A percentile compares a stretch with the other conserved stretches of the same genome.
phyloP scores from a whole-genome alignment of 805 yeast genomes.

The Spathaspora passalidarum region DNA sequence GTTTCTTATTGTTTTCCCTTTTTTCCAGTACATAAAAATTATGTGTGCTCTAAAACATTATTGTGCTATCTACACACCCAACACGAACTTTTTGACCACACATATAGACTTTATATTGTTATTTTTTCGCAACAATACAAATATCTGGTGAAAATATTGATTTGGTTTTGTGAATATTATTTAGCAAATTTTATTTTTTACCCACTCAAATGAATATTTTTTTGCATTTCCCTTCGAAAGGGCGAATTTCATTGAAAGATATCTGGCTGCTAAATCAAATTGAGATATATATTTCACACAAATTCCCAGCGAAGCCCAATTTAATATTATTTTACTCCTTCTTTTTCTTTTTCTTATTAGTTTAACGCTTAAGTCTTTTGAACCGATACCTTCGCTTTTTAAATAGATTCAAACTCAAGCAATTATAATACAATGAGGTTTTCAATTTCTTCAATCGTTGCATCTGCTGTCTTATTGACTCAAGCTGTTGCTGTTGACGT shows the following conservation, averaged over 20 bases:
- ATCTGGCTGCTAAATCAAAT: background rate
- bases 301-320: background rate
- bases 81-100: background rate
- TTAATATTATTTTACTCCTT: background rate
- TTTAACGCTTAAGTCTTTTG: background rate
- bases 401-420: constrained; percentile 1
- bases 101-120: background rate
- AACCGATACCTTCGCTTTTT: constrained; percentile 2
- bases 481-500: constrained; percentile 31
- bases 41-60: no score
- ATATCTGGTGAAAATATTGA: background rate
- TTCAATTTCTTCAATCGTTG: constrained; percentile 5
- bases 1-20: background rate
- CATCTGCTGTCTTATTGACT: constrained; percentile 16
- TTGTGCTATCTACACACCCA: background rate
- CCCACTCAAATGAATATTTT: background rate
- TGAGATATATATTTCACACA: constrained; percentile 1
- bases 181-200: background rate
- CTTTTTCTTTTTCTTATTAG: constrained; percentile 1
- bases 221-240: no score
- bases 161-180: background rate
- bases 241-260: background rate
- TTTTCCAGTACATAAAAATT: background rate
- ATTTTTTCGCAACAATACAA: background rate
- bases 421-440: constrained; percentile 8